phyloP scores from a whole-genome alignment of 2,329 filamentous ascomycete species.

The Lachnellula hyalina region DNA sequence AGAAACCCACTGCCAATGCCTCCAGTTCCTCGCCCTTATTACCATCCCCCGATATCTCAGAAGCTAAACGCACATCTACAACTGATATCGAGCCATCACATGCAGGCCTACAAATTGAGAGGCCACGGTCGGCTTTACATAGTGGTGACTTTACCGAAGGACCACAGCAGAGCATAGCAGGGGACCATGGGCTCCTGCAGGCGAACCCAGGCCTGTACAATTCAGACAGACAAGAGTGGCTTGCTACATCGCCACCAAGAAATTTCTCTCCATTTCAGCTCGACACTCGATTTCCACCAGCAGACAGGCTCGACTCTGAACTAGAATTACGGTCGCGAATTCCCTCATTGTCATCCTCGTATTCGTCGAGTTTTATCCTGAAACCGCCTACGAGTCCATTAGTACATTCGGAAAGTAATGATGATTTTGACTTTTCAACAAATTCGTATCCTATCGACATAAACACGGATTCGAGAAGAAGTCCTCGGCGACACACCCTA shows the following conservation, averaged over 20 bases:
- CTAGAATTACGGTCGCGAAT: constrained; percentile 21
- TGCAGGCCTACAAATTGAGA: constrained; percentile 63
- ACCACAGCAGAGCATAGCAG: constrained; percentile 11
- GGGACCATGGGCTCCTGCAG: constrained; percentile 7
- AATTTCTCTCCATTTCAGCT: constrained; percentile 44
- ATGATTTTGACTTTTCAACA: constrained; percentile 62
- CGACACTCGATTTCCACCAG: constrained; percentile 30
- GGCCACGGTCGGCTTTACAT: constrained; percentile 72
- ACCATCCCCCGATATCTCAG: constrained; percentile 32
- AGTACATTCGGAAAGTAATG: constrained; percentile 81
- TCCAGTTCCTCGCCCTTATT: constrained; percentile 29
- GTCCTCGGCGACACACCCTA: constrained; percentile 63
- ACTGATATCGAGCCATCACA: constrained; percentile 41
- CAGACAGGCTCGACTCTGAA: constrained; percentile 13
- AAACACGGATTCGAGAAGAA: constrained; percentile 31
- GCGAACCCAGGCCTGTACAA: constrained; percentile 11
- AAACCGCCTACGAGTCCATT: constrained; percentile 88
- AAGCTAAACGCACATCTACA: constrained; percentile 27
- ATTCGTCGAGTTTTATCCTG: constrained; percentile 75
- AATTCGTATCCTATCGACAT: constrained; percentile 48
- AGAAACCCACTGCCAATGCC: constrained; percentile 15
- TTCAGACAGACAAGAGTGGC: constrained; percentile 37
- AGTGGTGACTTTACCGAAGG: constrained; percentile 58
- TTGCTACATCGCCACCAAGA: constrained; percentile 52
- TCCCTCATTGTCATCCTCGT: constrained; percentile 64